Evolutionary conservation across 305 asterid genomes (phyloP).

Genomic region (Fraxinus platypoda): DNA sequence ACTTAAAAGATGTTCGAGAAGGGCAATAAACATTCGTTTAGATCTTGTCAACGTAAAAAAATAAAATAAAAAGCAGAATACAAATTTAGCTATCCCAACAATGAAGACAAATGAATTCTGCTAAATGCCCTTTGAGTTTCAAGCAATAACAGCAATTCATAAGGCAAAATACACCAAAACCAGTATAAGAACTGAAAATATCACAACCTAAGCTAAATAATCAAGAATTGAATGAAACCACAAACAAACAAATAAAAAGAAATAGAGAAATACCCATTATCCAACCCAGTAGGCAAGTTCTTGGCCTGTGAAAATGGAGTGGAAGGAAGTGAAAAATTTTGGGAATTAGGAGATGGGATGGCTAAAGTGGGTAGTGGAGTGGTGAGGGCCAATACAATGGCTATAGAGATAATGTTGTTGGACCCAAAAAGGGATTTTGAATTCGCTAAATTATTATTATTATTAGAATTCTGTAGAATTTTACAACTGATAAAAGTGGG

Average conservation of each 20-base stretch:
- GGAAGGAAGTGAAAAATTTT: conserved; percentile 36
- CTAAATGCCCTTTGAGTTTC: neutral
- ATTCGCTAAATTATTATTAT: neutral
- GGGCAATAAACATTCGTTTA: neutral
- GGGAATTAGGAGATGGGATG: conserved; percentile 54
- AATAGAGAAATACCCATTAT: conserved; percentile 47
- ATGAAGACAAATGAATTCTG: neutral
- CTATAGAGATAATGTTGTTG: conserved; percentile 44
- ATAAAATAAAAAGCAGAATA: neutral
- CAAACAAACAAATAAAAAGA: neutral
- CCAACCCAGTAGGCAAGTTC: conserved; percentile 70
- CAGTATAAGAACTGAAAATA: neutral
- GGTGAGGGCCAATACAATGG: conserved; percentile 48
- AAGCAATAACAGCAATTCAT: neutral
- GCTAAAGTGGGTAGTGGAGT: conserved; percentile 68
- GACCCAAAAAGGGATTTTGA: conserved; percentile 33
- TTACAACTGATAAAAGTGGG: neutral
- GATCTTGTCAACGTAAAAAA: neutral
- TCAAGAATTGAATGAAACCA: no score
- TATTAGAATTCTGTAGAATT: neutral
- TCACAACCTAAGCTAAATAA: neutral
- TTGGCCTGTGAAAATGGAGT: conserved; percentile 87
- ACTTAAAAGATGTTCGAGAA: neutral
- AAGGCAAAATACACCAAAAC: neutral
- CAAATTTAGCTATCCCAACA: neutral